Percentiles rank a stretch among this genome's conserved stretches.
These are phyloP conservation scores for Cystobasidiaceae sp. DNA, from an alignment of 1,284 basidiomycete genomes.

Conservation along the genomic window DNA sequence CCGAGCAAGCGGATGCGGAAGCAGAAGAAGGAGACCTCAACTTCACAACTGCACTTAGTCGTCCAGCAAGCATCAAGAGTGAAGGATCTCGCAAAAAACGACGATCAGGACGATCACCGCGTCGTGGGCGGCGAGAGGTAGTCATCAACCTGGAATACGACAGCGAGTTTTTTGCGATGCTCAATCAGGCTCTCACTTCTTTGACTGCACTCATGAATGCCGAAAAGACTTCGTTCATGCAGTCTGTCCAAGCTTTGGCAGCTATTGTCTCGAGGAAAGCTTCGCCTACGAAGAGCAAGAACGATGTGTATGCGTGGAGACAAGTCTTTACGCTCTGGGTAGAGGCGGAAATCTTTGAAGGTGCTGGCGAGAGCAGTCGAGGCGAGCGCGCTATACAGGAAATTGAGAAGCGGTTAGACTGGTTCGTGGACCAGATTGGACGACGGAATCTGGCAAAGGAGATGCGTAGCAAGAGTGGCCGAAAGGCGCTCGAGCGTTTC, in stretches of 20 bases:
- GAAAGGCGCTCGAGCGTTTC: slow-evolving; percentile 69
- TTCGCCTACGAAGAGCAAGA: slow-evolving; percentile 53
- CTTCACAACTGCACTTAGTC: background rate
- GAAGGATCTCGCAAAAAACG: background rate
- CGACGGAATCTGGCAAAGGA: slow-evolving; percentile 59
- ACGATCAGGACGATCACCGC: background rate
- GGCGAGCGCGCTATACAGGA: slow-evolving; percentile 70
- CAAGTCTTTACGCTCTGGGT: slow-evolving; percentile 84
- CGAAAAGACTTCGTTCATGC: slow-evolving; percentile 62
- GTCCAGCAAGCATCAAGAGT: slow-evolving; percentile 8
- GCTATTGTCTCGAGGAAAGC: slow-evolving; percentile 52
- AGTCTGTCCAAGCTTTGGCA: slow-evolving; percentile 60
- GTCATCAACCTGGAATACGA: slow-evolving; percentile 78
- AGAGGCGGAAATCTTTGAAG: slow-evolving; percentile 83
- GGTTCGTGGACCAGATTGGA: slow-evolving; percentile 65
- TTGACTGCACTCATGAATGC: slow-evolving; percentile 62
- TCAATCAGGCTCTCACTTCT: slow-evolving; percentile 65
- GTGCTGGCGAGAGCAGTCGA: slow-evolving; percentile 61
- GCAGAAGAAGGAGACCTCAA: background rate
- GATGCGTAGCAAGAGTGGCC: slow-evolving; percentile 61
- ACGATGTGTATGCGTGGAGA: slow-evolving; percentile 86
- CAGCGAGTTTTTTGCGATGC: slow-evolving; percentile 70
- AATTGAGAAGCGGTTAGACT: slow-evolving; percentile 63
- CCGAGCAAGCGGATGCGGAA: slow-evolving; percentile 14
- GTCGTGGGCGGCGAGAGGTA: slow-evolving; percentile 52